Conservation (phyloP, 805 yeast genomes). For the Naumovozyma baii region DNA sequence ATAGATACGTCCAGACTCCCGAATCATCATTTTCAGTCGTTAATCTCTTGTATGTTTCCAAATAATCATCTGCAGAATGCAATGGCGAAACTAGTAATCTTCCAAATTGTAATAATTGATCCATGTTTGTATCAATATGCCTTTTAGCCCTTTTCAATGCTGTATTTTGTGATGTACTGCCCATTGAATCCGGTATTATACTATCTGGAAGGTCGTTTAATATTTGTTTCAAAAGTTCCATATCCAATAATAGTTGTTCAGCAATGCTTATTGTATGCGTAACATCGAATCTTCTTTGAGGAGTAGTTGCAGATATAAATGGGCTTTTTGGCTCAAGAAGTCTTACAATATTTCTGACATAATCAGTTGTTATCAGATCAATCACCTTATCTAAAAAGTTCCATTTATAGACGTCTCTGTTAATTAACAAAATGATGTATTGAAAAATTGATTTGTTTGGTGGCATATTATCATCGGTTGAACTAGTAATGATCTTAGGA, state of each 20-base stretch:
- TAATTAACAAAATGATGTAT: constrained; percentile 46
- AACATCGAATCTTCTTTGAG: constrained; percentile 12
- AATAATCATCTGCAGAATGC: constrained; percentile 39
- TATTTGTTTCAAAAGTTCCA: constrained; percentile 50
- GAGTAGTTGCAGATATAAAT: constrained; percentile 26
- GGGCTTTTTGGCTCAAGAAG: constrained; percentile 58
- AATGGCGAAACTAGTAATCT: constrained; percentile 26
- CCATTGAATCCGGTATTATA: constrained; percentile 10
- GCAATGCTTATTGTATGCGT: constrained; percentile 37
- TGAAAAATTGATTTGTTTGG: constrained; percentile 13
- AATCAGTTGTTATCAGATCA: constrained; percentile 50
- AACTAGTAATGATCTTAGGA: constrained; percentile 32
- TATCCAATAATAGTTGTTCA: constrained; percentile 73
- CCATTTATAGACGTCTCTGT: constrained; percentile 61
- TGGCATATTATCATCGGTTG: constrained; percentile 1
- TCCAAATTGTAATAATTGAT: constrained; percentile 13
- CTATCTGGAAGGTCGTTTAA: constrained; percentile 28
- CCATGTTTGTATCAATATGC: constrained; percentile 19
- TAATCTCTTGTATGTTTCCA: constrained; percentile 27
- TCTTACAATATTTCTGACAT: constrained; percentile 46
- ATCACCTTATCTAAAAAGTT: constrained; percentile 68
- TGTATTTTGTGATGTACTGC: constrained; percentile 9
- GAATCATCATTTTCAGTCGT: constrained; percentile 18
- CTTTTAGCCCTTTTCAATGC: constrained; percentile 21
- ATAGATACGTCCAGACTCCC: constrained; percentile 25